Base-by-base conservation (phyloP, 2,329 filamentous ascomycete species). In the Lachnellula subtilissima region DNA sequence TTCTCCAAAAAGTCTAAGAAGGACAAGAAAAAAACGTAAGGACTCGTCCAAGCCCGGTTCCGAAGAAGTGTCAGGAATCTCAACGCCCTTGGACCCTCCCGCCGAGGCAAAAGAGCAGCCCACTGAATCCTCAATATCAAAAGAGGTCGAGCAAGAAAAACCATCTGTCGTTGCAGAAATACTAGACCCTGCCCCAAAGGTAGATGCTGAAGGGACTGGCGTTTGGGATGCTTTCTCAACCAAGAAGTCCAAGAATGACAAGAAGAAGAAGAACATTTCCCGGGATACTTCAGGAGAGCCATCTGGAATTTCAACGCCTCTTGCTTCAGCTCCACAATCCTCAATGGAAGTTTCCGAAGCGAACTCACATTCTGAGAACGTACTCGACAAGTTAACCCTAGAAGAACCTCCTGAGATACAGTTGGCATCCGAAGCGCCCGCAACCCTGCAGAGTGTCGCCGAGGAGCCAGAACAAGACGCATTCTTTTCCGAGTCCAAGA, bases 11-110 rank as follows among this genome's bases (percentile, higher is more conserved):
- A 52, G 19, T 60, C 52, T 15, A 57, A 60, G 45, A 55, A 57
- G 42, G 62, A 60, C 48, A 67, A 67, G 22, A 56, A 61, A 11
- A 11, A 55, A 55, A 23, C 22, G 48, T 14, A 54, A 54, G 14
- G 35, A 46, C 35, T 52, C 48, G 12, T 50, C 50, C 11, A 53
- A 52, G 23, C 2, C 22, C 4, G n/a, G 48, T 11, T 47, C 43
- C n/a, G 48, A 42, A 14, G 36, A 54, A 48, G n/a, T 23, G 3
- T 54, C 46, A 8, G 46, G 37, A 14, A 22, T 54, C 19, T 49
- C 46, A 19, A 49, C 52, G 3, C 25, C 46, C 17, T 12, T 49
- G 17, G 45, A 42, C 15, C 45, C 52, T 28, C n/a, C 28, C 9
- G 23, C 14, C 22, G 47, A 48, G 22, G 23, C 36, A 15, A 22